Conservation (phyloP, 495 filamentous ascomycete species). For the Parathielavia hyrcaniae region DNA sequence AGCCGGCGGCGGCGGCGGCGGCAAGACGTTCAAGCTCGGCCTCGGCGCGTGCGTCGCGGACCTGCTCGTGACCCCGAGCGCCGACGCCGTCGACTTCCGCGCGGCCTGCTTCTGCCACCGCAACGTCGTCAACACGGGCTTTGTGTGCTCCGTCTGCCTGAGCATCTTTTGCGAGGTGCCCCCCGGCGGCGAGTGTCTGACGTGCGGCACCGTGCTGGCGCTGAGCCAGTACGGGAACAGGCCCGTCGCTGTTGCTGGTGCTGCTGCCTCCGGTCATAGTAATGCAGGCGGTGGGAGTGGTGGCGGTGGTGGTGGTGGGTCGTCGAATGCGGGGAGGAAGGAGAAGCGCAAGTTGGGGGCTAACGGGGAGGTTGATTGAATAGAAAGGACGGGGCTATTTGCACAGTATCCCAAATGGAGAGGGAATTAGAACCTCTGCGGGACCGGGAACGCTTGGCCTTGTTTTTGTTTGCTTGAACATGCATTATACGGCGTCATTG, state of each 20-base stretch:
- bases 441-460: neutral
- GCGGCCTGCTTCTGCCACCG: constrained; percentile 97
- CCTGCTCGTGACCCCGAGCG: constrained; percentile 64
- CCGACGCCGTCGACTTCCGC: constrained; percentile 88
- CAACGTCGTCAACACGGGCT: constrained; percentile 82
- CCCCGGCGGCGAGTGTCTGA: constrained; percentile 64
- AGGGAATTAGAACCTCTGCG: neutral
- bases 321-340: constrained; percentile 8
- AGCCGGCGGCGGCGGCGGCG: constrained; percentile 31
- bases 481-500: constrained; percentile 4
- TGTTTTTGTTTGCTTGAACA: neutral
- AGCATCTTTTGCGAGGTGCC: constrained; percentile 58
- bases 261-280: constrained; percentile 21
- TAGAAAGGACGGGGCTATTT: neutral
- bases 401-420: neutral
- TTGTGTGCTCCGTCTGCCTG: constrained; percentile 91
- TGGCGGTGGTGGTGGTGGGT: neutral
- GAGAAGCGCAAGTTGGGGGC: constrained; percentile 32
- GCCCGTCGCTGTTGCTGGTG: constrained; percentile 61
- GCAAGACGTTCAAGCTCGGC: constrained; percentile 8
- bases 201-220: constrained; percentile 80
- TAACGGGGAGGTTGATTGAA: constrained; percentile 14
- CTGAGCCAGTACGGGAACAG: constrained; percentile 66
- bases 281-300: neutral
- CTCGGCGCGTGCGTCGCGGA: constrained; percentile 22